Evolutionary conservation across 2,329 filamentous ascomycete genomes (phyloP), one percentile per base, ranked within the genome.

Genomic region (Fusarium sp.): DNA sequence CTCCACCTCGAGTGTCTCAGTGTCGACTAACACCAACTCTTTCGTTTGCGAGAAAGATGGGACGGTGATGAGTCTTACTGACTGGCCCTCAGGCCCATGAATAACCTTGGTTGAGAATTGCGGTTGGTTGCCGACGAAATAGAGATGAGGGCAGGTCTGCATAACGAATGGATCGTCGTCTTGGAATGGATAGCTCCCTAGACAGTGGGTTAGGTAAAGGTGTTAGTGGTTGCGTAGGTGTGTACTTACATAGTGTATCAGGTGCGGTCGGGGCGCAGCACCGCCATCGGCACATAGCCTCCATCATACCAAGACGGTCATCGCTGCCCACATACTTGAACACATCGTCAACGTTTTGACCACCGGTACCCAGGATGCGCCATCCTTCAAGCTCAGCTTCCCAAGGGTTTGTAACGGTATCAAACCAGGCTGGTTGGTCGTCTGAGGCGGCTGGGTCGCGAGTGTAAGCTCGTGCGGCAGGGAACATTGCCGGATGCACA

Each of bases 131-230:
- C 94, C 94, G 2, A 92, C 91, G 78, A 99, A 93, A 82, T 94
- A 98, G 32, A 99, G 84, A 76, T 99, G 95, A 4, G 96, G 96
- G 68, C 93, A 97, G 20, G 90, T 83, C 69, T 91, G 88, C 75
- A 99, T 86, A 45, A 98, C 91, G 76, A 98, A 97, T 1, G 93
- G 94, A 77, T 99, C 97, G 52, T 94, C 88, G 20, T 96, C 92
- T 80, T 98, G 94, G 81, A 97, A 99, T 1, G 96, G 96, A 77
- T 98, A 99, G 77, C 92, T 94, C 93, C 93, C 93, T 94, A 22
- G 1, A 18, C 10, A 37, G 8, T 32, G n/a, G 12, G 60, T 77
- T 51, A 78, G 73, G 14, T 27, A 13, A 16, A n/a, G 10, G 16
- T 47, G 25, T 24, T 2, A 34, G 25, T 10, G 14, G 13, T n/a